Evolutionary conservation across 192 early-diverging fungal species (phyloP), one percentile per base, ranked within the genome.

Genomic region (Phlyctochytrium arcticum): DNA sequence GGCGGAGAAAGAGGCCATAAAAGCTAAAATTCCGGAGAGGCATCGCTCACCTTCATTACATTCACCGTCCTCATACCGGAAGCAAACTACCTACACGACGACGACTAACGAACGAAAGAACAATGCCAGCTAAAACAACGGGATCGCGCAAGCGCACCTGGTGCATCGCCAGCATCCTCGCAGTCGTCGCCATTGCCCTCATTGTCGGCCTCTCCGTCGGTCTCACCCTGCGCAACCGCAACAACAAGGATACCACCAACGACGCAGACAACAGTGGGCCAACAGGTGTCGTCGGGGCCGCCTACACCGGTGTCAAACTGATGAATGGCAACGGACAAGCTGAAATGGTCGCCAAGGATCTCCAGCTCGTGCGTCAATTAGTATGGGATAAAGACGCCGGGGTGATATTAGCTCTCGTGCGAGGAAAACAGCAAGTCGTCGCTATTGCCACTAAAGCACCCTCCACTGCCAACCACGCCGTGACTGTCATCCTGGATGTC

Each of bases 401-500:
- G 0, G 15, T 29, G 5, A 12, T 69, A 7, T 21, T 69, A 8
- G 51, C 50, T 5, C 7, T 69, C 1, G 67, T 32, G 8, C 60
- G 39, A n/a, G 59, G 31, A 0, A n/a, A 9, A 23, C 49, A 60
- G 49, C 58, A 61, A 34, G 30, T 69, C 19, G 35, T 69, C 4
- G 57, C 58, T 1, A 61, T 69, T 15, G 49, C 48, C 3, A 50
- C 46, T 12, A 21, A 9, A 2, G 15, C 5, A 12, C 44, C 44
- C 15, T 55, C 47, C 12, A 36, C 8, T 6, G 54, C 27, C 27
- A 51, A 69, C 23, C 7, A 31, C 44, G 3, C 67, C 5, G 5
- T 30, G n/a, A 27, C 23, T 7, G 37, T 50, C 0, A 23, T 75
- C 8, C n/a, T 75, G 42, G 65, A 71, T 33, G 63, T 39, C 15